Evolutionary conservation across 352 stramenopile species (phyloP).

Genomic region (Globisporangium abappressorium): DNA sequence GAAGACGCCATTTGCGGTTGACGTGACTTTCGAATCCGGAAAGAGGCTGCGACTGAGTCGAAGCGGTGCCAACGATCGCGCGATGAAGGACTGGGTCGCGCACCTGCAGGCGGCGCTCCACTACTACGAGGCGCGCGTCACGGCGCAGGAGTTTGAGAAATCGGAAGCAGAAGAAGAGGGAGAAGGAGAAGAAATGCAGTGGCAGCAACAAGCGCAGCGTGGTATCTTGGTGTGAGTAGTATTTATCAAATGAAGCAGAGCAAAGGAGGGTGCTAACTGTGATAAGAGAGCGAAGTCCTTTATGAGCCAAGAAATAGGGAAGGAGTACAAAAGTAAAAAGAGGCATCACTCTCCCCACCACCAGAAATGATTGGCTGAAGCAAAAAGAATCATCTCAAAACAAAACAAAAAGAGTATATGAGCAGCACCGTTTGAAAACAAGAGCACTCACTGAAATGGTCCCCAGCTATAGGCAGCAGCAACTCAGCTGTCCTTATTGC

Average conservation of each 20-base stretch:
- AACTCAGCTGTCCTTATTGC: not conserved
- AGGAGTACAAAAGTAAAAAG: too few relatives aligned
- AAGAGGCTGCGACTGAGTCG: conserved; percentile 24
- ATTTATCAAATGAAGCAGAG: not conserved
- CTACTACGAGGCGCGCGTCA: not conserved
- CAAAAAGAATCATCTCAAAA: not conserved
- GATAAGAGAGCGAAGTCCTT: not conserved
- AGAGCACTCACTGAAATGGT: not conserved
- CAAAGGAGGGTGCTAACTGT: not conserved
- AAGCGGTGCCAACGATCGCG: not conserved
- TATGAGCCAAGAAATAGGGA: too few relatives aligned
- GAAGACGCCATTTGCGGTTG: not conserved
- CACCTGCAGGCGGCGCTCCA: conserved; percentile 8
- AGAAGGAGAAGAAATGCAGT: not conserved
- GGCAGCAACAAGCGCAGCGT: not conserved
- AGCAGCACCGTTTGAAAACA: not conserved
- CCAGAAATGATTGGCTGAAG: too few relatives aligned
- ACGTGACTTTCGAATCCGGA: conserved; percentile 8
- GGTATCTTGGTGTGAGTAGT: not conserved
- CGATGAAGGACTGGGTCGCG: conserved; percentile 9
- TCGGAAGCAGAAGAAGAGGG: not conserved
- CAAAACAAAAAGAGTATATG: conserved; percentile 3
- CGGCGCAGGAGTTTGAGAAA: not conserved
- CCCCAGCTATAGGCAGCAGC: not conserved
- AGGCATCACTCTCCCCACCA: too few relatives aligned